Evolutionary conservation across 495 filamentous ascomycete species (phyloP), one percentile per base, ranked within the genome.

Genomic region (Trypethelium eluteriae): DNA sequence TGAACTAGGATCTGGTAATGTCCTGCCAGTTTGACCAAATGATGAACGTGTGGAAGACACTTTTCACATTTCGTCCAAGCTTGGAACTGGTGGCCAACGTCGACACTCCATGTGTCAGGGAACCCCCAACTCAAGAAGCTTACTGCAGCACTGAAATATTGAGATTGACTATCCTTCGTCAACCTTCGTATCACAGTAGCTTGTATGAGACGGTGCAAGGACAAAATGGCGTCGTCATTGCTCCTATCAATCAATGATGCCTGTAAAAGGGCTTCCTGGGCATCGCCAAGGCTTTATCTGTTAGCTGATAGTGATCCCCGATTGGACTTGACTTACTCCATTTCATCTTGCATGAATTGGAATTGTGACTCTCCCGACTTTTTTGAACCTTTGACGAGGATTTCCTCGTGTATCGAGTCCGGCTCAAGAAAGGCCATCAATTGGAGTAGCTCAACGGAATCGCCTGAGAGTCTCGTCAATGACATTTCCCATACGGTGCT

Each of bases 381-480:
- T 3, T 63, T 68, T n/a, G 66, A 64, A 2, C 62, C 62, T 61
- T 68, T 39, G 7, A 41, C 14, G 10, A 76, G 63, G 11, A 76
- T 67, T 39, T 49, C 66, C 62, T 75, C 69, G 35, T 71, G 39
- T 16, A 75, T 69, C 12, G 65, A 66, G 63, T 75, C 72, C 16
- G 74, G 73, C 47, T 76, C 61, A 38, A 74, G 68, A 50, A 74
- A 76, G 12, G 72, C 50, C 46, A 73, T 47, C n/a, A 73, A 25
- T 32, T 66, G 69, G 18, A 68, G 50, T n/a, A 74, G 67, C 1
- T 49, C 65, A 32, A 47, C 38, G 16, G 67, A 56, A 56, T 69
- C 64, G 6, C 67, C 71, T 3, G 61, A 38, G n/a, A 70, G 64
- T 34, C 64, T 67, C 7, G 14, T 44, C 39, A 68, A 41, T n/a